These are phyloP conservation scores for Boletus subparvulus DNA, from an alignment of 768 basidiomycete species.

Conservation along the genomic window DNA sequence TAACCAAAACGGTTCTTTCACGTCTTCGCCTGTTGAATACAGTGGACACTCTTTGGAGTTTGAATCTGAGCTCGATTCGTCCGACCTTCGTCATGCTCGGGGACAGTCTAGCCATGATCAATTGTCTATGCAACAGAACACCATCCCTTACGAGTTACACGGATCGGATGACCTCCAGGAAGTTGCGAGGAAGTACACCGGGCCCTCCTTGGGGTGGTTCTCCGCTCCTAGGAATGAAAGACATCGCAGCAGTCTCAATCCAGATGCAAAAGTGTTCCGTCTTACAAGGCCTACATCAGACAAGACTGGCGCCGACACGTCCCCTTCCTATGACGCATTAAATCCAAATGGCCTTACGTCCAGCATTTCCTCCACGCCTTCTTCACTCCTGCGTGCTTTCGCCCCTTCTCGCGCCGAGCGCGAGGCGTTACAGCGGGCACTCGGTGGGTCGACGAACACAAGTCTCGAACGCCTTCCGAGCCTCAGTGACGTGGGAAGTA, in stretches of 20 bases:
- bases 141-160: slow-evolving; percentile 36
- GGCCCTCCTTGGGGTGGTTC: slow-evolving; percentile 48
- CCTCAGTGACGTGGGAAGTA: slow-evolving; percentile 71
- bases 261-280: slow-evolving; percentile 83
- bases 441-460: slow-evolving; percentile 70
- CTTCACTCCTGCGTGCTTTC: slow-evolving; percentile 71
- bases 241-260: slow-evolving; percentile 72
- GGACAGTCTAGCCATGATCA: slow-evolving; percentile 16
- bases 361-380: slow-evolving; percentile 41
- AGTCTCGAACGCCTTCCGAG: slow-evolving; percentile 79
- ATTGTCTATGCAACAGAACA: slow-evolving; percentile 29
- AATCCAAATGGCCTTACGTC: slow-evolving; percentile 58
- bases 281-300: slow-evolving; percentile 36
- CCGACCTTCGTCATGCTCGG: slow-evolving; percentile 40
- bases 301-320: slow-evolving; percentile 12
- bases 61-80: slow-evolving; percentile 45
- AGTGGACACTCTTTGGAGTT: slow-evolving; percentile 27
- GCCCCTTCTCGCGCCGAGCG: slow-evolving; percentile 88
- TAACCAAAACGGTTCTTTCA: slow-evolving; percentile 25
- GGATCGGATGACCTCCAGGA: slow-evolving; percentile 17
- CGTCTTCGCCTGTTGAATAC: slow-evolving; percentile 44
- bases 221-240: slow-evolving; percentile 44
- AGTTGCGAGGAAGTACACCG: slow-evolving; percentile 9
- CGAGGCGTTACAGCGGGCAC: slow-evolving; percentile 75
- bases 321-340: slow-evolving; percentile 49